Conservation (phyloP, 2,329 filamentous ascomycete genomes). For the Fusarium concolor region DNA sequence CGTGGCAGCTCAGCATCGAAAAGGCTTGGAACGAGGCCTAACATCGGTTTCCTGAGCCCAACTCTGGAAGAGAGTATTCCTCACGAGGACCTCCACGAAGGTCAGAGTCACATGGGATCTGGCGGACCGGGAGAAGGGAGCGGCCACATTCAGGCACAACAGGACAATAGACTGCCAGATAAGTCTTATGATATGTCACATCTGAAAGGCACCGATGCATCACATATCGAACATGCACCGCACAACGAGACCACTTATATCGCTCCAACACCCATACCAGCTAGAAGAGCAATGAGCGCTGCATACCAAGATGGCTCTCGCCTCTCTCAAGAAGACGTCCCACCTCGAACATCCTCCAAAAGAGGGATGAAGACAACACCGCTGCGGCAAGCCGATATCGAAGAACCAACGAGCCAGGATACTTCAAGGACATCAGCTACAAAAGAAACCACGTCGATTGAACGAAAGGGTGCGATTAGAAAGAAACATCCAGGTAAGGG, state of each 20-base stretch:
- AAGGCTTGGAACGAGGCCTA: conserved; percentile 39
- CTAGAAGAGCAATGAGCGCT: not conserved
- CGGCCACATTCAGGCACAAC: not conserved
- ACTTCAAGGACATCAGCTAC: not conserved
- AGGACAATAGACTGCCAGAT: not conserved
- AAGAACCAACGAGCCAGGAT: not conserved
- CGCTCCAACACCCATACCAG: not conserved
- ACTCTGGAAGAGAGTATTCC: conserved; percentile 48
- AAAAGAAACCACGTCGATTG: conserved; percentile 16
- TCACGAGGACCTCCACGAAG: conserved; percentile 14
- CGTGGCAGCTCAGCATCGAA: conserved; percentile 40
- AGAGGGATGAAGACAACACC: not conserved
- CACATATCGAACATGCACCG: not conserved
- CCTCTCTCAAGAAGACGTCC: conserved; percentile 41
- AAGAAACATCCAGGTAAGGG: conserved; percentile 29
- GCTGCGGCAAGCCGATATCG: not conserved
- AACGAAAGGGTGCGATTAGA: conserved; percentile 34
- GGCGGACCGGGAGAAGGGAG: not conserved
- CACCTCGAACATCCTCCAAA: conserved; percentile 48
- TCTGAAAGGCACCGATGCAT: not conserved
- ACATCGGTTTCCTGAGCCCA: conserved; percentile 47
- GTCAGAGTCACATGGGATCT: not conserved
- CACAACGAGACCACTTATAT: not conserved
- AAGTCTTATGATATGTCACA: not conserved
- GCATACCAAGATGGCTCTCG: conserved; percentile 15